These are phyloP conservation scores for Corymbia maculata DNA, from an alignment of 345 rosid species.

Conservation along the genomic window DNA sequence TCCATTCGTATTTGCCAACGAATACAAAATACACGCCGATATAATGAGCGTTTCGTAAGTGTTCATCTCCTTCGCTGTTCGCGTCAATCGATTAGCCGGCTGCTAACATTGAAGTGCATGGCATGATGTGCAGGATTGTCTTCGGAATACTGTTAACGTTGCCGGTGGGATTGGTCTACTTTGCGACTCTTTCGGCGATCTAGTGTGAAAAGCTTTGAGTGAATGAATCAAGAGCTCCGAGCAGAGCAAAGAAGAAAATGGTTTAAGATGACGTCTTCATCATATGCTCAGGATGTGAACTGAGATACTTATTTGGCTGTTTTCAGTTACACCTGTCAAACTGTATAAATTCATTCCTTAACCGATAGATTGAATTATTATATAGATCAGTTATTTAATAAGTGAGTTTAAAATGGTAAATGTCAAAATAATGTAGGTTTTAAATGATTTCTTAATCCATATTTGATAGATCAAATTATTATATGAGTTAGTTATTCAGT, in stretches of 20 bases:
- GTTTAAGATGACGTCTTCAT: background rate
- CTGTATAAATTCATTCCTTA: background rate
- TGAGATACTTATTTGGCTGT: background rate
- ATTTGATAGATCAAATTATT: no score
- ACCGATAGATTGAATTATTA: background rate
- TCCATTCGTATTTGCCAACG: slow-evolving; percentile 66
- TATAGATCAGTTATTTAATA: no score
- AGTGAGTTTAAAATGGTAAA: no score
- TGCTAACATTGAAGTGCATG: background rate
- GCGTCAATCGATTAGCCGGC: background rate
- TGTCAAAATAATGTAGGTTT: background rate
- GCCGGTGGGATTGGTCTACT: slow-evolving; percentile 37
- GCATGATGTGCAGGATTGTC: slow-evolving; percentile 22
- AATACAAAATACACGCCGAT: slow-evolving; percentile 61
- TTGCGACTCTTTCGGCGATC: slow-evolving; percentile 5
- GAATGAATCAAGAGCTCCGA: background rate
- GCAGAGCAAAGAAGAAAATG: background rate
- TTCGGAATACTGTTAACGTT: slow-evolving; percentile 40
- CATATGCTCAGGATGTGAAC: background rate
- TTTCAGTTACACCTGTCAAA: background rate
- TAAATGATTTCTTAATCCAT: no score
- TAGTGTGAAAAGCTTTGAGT: background rate
- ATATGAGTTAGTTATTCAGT: no score
- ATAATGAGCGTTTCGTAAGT: slow-evolving; percentile 71
- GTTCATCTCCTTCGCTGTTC: background rate